Base-by-base conservation (phyloP, 306 rosid species). In the Sechiopsis laciniata region DNA sequence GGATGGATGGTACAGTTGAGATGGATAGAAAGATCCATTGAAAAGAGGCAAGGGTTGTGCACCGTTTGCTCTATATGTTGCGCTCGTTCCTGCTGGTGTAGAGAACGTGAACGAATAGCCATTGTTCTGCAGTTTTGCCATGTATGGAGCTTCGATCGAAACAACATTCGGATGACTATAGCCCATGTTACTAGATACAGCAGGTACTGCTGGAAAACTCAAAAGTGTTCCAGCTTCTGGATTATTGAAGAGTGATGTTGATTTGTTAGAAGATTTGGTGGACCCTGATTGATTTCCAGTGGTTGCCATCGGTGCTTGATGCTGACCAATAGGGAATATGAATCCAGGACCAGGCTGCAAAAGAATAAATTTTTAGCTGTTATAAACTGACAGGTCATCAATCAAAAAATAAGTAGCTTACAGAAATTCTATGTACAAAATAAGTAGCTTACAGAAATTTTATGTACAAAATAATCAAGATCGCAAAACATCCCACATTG, bases 101-200 rank as follows among this genome's bases (percentile, higher is more conserved):
- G 90, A 80, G 77, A 84, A 77, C 16, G 93, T 82, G 71, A 77
- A 83, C 14, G 89, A 79, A 66, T 84, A 86, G 48, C 85, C 88
- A 58, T 82, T 88, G 74, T 82, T 85, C 72, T 78, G 88, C 63
- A 88, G 80, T 64, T 81, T 55, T 59, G 88, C 82, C 76, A 83
- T 62, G 77, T 83, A 83, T 1, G 85, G 88, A 70, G 80, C 80
- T 61, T 88, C 88, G 55, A 58, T 82, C 75, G 80, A 74, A 42
- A 85, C 65, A 75, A 78, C 58, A 73, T 75, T 79, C 40, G 87
- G 85, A 78, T 79, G 76, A 80, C 69, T 78, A 75, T 76, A 83
- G 79, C 80, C 80, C 77, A 81, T 62, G 59, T 79, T 58, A 26
- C 77, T 60, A 35, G 87, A 78, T 70, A 78, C 84, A 1, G 80